Evolutionary conservation across 306 rosid species (phyloP).

Genomic region (Senna siamea): DNA sequence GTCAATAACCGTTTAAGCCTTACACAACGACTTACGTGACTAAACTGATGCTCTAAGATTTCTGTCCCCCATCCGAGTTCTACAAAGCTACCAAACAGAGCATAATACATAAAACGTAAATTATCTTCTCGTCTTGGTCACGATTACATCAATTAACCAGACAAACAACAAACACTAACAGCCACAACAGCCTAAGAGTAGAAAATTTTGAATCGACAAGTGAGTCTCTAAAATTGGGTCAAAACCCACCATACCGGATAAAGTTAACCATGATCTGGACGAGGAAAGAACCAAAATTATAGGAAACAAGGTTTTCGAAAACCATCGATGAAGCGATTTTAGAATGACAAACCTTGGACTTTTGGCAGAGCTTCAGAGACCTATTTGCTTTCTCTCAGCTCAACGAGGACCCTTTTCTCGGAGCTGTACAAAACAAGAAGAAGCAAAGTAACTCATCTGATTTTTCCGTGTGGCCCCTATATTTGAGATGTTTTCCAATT

Average conservation of each 20-base stretch:
- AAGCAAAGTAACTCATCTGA: constrained; percentile 19
- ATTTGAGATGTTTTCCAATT: not conserved
- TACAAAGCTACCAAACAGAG: not conserved
- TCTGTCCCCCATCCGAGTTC: too few species aligned
- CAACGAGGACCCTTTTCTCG: constrained; percentile 18
- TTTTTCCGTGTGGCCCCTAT: constrained; percentile 29
- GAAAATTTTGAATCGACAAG: constrained; percentile 21
- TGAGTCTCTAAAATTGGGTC: not conserved
- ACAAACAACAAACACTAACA: not conserved
- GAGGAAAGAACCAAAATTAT: not conserved
- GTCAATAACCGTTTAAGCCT: not conserved
- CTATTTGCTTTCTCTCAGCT: constrained; percentile 32
- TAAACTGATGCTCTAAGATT: not conserved
- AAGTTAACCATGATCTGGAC: constrained; percentile 36
- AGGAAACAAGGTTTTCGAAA: constrained; percentile 37
- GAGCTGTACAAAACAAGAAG: not conserved
- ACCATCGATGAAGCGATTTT: not conserved
- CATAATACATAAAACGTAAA: not conserved
- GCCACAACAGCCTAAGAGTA: constrained; percentile 19
- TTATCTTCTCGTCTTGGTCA: not conserved
- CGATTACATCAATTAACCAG: not conserved
- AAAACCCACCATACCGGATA: constrained; percentile 11
- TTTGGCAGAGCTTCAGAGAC: constrained; percentile 42
- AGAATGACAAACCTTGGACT: constrained; percentile 79
- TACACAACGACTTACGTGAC: not conserved